Conservation (phyloP, 441 rosid genomes). For the Erodium trifolium region DNA sequence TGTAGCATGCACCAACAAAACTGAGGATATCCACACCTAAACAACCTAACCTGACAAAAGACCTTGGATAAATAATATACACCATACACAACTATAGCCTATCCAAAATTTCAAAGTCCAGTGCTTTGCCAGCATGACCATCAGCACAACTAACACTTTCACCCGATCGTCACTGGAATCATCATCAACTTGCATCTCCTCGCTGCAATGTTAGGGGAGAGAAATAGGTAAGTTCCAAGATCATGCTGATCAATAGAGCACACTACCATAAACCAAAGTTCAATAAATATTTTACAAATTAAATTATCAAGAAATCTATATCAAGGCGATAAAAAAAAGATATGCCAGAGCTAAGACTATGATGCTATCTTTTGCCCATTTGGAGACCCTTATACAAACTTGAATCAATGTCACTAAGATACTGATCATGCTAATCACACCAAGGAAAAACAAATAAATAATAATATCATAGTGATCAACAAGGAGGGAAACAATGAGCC, state of each 20-base stretch:
- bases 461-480: neutral
- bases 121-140: constrained; percentile 14
- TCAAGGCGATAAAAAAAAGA: too few species aligned
- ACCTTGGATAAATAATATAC: neutral
- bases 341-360: too few species aligned
- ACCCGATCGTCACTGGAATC: neutral
- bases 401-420: neutral
- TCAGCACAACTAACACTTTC: constrained; percentile 14
- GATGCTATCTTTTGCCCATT: too few species aligned
- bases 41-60: neutral
- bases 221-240: neutral
- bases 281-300: too few species aligned
- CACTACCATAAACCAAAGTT: too few species aligned
- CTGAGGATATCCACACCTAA: neutral
- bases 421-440: neutral
- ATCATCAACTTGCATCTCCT: constrained; percentile 37
- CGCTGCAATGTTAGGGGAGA: constrained; percentile 32
- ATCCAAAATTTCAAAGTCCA: neutral
- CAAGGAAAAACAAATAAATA: neutral
- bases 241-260: neutral
- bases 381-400: neutral
- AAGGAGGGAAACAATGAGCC: neutral
- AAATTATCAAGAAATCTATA: too few species aligned
- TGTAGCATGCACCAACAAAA: neutral
- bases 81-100: neutral